phyloP scores from a whole-genome alignment of 108 stramenopile genomes.

The Nitzschia sp. region DNA sequence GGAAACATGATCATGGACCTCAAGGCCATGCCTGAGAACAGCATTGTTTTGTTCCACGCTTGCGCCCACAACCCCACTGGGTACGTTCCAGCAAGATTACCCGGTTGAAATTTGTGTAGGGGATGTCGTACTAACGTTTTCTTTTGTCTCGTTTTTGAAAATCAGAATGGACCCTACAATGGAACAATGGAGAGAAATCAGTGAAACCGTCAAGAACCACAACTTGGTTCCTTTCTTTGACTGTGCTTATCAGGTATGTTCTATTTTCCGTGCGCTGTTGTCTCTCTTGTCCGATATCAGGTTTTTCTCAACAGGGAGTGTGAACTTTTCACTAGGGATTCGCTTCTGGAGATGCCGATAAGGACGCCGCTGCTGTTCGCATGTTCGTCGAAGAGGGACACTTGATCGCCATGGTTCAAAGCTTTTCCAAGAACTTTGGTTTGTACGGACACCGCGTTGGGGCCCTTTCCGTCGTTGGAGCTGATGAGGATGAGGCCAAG shows the following conservation, averaged over 20 bases:
- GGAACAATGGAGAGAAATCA: constrained; percentile 96
- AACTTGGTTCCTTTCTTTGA: constrained; percentile 95
- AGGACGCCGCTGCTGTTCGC: constrained; percentile 92
- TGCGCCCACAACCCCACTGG: constrained; percentile 99
- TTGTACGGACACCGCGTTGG: constrained; percentile 98
- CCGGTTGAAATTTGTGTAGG: not conserved
- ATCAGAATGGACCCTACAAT: constrained; percentile 91
- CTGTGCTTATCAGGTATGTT: constrained; percentile 61
- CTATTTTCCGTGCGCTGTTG: constrained; percentile 12
- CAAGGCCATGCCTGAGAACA: constrained; percentile 77
- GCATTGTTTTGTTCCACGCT: constrained; percentile 94
- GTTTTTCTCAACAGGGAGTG: constrained; percentile 24
- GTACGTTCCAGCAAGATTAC: constrained; percentile 12
- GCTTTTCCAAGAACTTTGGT: constrained; percentile 99
- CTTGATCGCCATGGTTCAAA: constrained; percentile 89
- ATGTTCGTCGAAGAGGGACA: constrained; percentile 98
- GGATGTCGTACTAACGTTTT: not conserved
- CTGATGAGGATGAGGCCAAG: constrained; percentile 85
- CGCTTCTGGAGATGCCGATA: constrained; percentile 91
- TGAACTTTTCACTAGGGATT: constrained; percentile 86
- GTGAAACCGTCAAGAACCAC: constrained; percentile 73
- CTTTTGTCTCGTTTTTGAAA: not conserved
- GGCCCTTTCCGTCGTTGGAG: constrained; percentile 88
- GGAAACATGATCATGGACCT: constrained; percentile 88
- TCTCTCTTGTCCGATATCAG: constrained; percentile 18